Conservation (phyloP, 805 yeast species). For the Saturnispora gosingensis region DNA sequence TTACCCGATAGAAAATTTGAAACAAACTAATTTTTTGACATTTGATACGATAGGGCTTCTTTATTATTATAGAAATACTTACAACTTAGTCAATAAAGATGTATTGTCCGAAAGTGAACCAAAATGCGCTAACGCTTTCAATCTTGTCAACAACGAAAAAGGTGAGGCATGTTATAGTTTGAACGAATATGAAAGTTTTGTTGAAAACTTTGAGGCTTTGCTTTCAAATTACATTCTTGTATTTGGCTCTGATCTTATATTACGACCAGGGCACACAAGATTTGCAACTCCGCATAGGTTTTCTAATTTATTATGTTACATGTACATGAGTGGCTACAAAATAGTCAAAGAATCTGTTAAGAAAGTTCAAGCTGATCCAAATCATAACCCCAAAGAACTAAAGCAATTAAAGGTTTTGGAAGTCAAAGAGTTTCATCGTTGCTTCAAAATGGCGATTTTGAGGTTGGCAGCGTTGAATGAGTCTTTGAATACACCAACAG, state of each 20-base stretch:
- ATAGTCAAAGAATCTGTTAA: constrained; percentile 5
- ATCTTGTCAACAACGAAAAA: not conserved
- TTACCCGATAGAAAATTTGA: constrained; percentile 7
- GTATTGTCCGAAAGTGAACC: not conserved
- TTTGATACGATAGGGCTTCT: constrained; percentile 4
- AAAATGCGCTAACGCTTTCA: not conserved
- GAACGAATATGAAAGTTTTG: constrained; percentile 15
- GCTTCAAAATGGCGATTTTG: constrained; percentile 13
- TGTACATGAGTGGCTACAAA: constrained; percentile 15
- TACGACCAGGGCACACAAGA: not conserved
- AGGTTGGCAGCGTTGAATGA: constrained; percentile 16
- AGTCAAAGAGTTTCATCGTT: constrained; percentile 14
- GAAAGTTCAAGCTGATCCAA: not conserved
- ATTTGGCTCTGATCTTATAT: constrained; percentile 6
- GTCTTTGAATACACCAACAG: constrained; percentile 5
- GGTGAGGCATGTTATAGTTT: constrained; percentile 2
- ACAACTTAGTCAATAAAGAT: constrained; percentile 6
- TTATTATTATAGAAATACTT: constrained; percentile 10
- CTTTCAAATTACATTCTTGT: constrained; percentile 8
- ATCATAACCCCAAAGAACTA: constrained; percentile 4
- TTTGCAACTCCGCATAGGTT: not conserved
- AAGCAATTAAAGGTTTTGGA: constrained; percentile 12
- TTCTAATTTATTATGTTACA: constrained; percentile 16
- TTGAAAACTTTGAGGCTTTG: constrained; percentile 14
- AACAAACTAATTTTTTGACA: constrained; percentile 5